Evolutionary conservation across 1,284 basidiomycete species (phyloP).

Genomic region (Blastosporella zonata): DNA sequence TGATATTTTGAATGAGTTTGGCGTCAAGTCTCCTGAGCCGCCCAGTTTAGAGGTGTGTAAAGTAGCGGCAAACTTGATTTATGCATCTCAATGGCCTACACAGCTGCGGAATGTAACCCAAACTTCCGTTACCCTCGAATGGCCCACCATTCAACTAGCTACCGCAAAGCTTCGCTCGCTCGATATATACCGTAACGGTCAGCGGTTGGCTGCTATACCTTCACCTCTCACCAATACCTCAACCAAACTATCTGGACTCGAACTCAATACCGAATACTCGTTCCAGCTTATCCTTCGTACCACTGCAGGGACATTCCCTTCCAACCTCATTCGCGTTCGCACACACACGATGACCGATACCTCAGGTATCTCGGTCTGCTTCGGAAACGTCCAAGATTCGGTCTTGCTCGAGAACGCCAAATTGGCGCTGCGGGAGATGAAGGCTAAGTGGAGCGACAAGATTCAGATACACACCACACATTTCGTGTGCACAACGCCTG

Average conservation of each 20-base stretch:
- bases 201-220: slow-evolving; percentile 83
- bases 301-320: slow-evolving; percentile 84
- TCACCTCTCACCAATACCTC: slow-evolving; percentile 79
- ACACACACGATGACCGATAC: slow-evolving; percentile 95
- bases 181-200: slow-evolving; percentile 88
- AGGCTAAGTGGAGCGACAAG: slow-evolving; percentile 83
- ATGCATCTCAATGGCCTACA: not conserved
- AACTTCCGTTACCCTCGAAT: slow-evolving; percentile 91
- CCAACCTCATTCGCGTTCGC: slow-evolving; percentile 75
- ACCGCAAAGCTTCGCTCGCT: slow-evolving; percentile 82
- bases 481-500: slow-evolving; percentile 90
- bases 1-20: slow-evolving; percentile 75
- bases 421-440: slow-evolving; percentile 76
- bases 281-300: slow-evolving; percentile 92
- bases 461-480: slow-evolving; percentile 97
- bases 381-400: slow-evolving; percentile 81
- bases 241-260: slow-evolving; percentile 87
- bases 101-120: slow-evolving; percentile 91
- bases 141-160: slow-evolving; percentile 84
- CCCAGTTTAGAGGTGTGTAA: slow-evolving; percentile 66
- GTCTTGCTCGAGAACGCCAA: slow-evolving; percentile 77
- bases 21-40: slow-evolving; percentile 62
- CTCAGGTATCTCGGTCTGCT: slow-evolving; percentile 89
- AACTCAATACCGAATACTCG: slow-evolving; percentile 84
- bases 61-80: not conserved